Conservation (phyloP, 2,329 filamentous ascomycete species). For the Botryosphaeria dothidea region DNA sequence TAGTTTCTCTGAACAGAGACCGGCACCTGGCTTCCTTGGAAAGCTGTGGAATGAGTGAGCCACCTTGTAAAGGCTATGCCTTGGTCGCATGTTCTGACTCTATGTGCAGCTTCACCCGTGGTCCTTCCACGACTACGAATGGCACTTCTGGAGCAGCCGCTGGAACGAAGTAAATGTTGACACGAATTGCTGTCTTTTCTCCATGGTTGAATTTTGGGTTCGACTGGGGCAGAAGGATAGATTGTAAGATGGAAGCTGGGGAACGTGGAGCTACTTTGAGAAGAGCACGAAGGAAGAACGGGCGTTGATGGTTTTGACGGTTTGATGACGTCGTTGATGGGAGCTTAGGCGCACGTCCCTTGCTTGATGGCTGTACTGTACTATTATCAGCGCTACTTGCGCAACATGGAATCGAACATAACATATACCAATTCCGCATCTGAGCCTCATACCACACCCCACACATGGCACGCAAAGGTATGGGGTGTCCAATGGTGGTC, state of each 20-base stretch:
- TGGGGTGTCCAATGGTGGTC: no score
- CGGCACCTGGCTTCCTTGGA: slow-evolving; percentile 16
- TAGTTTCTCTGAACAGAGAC: slow-evolving; percentile 18
- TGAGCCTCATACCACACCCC: no score
- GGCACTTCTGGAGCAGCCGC: neutral
- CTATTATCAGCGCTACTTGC: neutral
- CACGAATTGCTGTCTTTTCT: neutral
- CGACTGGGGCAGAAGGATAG: neutral
- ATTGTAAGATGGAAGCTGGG: neutral
- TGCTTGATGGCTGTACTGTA: neutral
- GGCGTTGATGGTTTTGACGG: neutral
- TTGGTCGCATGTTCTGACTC: neutral
- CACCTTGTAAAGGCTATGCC: neutral
- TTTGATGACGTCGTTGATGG: neutral
- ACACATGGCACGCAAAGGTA: no score
- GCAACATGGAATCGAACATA: neutral
- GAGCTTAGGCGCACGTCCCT: neutral
- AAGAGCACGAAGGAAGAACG: no score
- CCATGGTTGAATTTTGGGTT: neutral
- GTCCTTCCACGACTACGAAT: neutral
- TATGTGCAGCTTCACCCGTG: slow-evolving; percentile 4
- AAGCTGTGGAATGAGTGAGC: slow-evolving; percentile 19
- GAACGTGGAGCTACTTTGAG: neutral
- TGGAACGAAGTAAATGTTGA: neutral
- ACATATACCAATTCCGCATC: no score